A percentile compares a stretch with the other conserved stretches of the same genome.
phyloP scores from a whole-genome alignment of 257 asterid species.

The Scutellaria minor region DNA sequence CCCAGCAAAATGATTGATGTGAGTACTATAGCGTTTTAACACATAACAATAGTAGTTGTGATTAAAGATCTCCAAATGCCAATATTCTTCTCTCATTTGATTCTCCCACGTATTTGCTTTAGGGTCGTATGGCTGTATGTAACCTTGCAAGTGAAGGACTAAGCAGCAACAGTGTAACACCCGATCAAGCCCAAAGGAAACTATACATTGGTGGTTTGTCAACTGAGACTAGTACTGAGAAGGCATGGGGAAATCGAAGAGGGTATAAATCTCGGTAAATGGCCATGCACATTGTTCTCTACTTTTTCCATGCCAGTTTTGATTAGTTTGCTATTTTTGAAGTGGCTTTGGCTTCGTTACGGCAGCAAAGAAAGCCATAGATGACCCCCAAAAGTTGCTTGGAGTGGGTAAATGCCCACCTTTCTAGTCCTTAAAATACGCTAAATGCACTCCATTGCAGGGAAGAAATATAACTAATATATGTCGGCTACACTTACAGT shows the following conservation, averaged over 20 bases:
- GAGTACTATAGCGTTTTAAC: conserved; percentile 34
- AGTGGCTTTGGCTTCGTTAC: conserved; percentile 93
- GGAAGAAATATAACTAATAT: conserved; percentile 83
- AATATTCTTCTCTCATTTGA: conserved; percentile 1
- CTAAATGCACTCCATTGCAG: conserved; percentile 42
- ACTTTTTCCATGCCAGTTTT: conserved; percentile 22
- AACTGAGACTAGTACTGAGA: conserved; percentile 78
- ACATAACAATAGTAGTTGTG: neutral
- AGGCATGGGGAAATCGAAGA: conserved; percentile 86
- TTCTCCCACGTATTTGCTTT: conserved; percentile 33
- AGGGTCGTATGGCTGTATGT: conserved; percentile 95
- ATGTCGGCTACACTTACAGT: too few relatives aligned
- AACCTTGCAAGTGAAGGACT: conserved; percentile 81
- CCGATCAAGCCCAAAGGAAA: conserved; percentile 83
- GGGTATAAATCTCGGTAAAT: conserved; percentile 82
- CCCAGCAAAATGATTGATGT: conserved; percentile 86
- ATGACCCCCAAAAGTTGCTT: conserved; percentile 76
- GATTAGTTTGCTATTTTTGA: conserved; percentile 40
- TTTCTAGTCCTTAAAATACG: neutral
- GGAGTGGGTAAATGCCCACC: conserved; percentile 57
- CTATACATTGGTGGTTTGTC: conserved; percentile 79
- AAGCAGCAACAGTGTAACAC: conserved; percentile 53
- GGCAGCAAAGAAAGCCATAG: conserved; percentile 77
- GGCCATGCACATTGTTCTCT: conserved; percentile 17
- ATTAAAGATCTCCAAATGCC: neutral